Evolutionary conservation across 164 flowering plant genomes (phyloP), one percentile per base, ranked within the genome.

Genomic region (Tinospora cordifolia): DNA sequence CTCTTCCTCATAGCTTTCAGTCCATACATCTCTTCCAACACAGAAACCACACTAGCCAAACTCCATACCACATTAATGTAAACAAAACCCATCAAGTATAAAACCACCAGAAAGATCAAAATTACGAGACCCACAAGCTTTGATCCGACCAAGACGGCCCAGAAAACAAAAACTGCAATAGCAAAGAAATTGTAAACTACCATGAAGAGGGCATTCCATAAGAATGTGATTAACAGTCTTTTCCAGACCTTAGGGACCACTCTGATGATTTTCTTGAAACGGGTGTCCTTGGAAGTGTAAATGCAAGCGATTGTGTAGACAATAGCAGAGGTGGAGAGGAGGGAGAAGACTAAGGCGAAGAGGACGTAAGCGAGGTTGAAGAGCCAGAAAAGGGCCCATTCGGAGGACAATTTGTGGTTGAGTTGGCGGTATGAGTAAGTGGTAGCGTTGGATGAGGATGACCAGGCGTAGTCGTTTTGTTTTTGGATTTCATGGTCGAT

Each of bases 11-110:
- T 86, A 0, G 97, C 96, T 0, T 84, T 83, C 26, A 83, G 65
- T 6, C 98, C 98, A 46, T 86, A 87, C 49, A 88, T 38, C 2
- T 90, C 92, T 77, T 93, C 98, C 0, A 93, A 86, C 39, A 93
- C 96, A 3, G 98, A 88, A 8, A 93, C 76, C 24, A 93, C 98
- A 51, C 97, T 91, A 0, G 97, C 97, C 65, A 93, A 69, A 72
- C 91, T 97, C 98, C 98, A 93, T 15, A 87, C 66, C 0, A 90
- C 98, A 4, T 91, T 86, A 19, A 93, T 79, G 62, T 87, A 89
- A 15, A 89, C 83, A 73, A 89, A 91, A 41, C 86, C 88, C 14
- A 78, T 79, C 19, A 88, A 34, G 54, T 84, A 90, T 24, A 89
- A 73, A 5, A 75, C 21, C 58, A 83, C 47, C 0, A 86, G 74